phyloP scores from a whole-genome alignment of 2,329 filamentous ascomycete genomes.

The Xylariaceae sp. region DNA sequence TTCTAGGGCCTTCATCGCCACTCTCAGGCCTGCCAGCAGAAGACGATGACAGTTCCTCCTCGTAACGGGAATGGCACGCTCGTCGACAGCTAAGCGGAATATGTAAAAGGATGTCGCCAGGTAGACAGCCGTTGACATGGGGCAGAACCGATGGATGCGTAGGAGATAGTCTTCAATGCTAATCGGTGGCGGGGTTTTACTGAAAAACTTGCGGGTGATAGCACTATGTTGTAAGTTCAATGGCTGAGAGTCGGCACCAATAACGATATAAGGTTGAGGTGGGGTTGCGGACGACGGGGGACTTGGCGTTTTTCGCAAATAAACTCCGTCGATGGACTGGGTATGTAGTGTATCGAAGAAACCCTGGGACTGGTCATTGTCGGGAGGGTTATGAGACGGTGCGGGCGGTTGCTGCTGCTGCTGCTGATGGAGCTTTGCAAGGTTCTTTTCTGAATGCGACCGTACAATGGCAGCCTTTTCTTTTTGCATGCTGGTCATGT shows the following conservation, averaged over 20 bases:
- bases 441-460: constrained; percentile 51
- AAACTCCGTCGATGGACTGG: constrained; percentile 51
- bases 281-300: constrained; percentile 24
- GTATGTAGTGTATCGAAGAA: constrained; percentile 21
- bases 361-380: constrained; percentile 7
- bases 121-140: constrained; percentile 90
- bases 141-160: constrained; percentile 84
- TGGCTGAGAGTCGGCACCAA: constrained; percentile 66
- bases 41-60: constrained; percentile 80
- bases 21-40: constrained; percentile 73
- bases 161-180: constrained; percentile 77
- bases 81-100: constrained; percentile 70
- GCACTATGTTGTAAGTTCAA: constrained; percentile 74
- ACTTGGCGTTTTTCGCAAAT: constrained; percentile 35
- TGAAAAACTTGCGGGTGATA: constrained; percentile 90
- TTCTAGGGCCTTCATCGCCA: constrained; percentile 93
- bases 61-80: constrained; percentile 74
- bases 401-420: constrained; percentile 25
- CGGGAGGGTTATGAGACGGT: background rate
- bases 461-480: constrained; percentile 58
- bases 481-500: constrained; percentile 57
- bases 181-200: constrained; percentile 79
- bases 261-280: constrained; percentile 51
- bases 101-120: constrained; percentile 86
- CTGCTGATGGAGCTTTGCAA: constrained; percentile 39